Evolutionary conservation across 495 filamentous ascomycete genomes (phyloP).

Genomic region (Barbatosphaeria neglecta): DNA sequence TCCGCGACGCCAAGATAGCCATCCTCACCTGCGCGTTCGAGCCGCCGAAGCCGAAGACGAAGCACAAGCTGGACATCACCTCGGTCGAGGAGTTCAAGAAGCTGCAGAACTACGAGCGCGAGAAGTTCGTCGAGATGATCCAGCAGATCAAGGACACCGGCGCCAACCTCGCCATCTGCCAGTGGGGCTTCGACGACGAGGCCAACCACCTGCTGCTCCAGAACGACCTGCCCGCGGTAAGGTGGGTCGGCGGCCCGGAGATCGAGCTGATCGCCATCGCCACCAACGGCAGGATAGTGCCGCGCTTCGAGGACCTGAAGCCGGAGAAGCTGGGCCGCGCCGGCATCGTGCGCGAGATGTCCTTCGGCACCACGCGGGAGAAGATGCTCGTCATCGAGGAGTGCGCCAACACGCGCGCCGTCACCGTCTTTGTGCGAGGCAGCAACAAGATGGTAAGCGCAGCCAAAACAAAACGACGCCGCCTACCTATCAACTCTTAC

Average conservation of each 20-base stretch:
- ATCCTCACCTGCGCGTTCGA: slow-evolving; percentile 98
- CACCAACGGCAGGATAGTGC: slow-evolving; percentile 94
- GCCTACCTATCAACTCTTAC: not conserved
- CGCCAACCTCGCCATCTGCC: slow-evolving; percentile 95
- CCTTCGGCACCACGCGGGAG: slow-evolving; percentile 92
- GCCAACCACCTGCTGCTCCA: slow-evolving; percentile 94
- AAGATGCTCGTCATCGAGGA: slow-evolving; percentile 99
- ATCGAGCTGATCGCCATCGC: slow-evolving; percentile 98
- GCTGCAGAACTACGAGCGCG: slow-evolving; percentile 84
- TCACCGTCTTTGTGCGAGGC: slow-evolving; percentile 89
- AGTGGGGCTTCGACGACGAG: slow-evolving; percentile 99
- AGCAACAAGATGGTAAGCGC: slow-evolving; percentile 94
- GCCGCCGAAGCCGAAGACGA: slow-evolving; percentile 99
- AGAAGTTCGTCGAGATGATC: slow-evolving; percentile 98
- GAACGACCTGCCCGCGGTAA: slow-evolving; percentile 88
- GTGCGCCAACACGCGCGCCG: slow-evolving; percentile 93
- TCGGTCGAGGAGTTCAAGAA: slow-evolving; percentile 96
- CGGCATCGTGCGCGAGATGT: slow-evolving; percentile 86
- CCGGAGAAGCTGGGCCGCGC: slow-evolving; percentile 82
- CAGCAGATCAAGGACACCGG: slow-evolving; percentile 94
- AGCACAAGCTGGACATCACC: slow-evolving; percentile 98
- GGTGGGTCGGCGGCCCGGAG: slow-evolving; percentile 97
- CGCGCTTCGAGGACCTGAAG: slow-evolving; percentile 89
- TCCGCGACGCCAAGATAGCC: slow-evolving; percentile 87
- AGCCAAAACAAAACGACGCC: too few relatives aligned